phyloP scores from a whole-genome alignment of 371 early-diverging fungal genomes.

The Mortierella polycephala region DNA sequence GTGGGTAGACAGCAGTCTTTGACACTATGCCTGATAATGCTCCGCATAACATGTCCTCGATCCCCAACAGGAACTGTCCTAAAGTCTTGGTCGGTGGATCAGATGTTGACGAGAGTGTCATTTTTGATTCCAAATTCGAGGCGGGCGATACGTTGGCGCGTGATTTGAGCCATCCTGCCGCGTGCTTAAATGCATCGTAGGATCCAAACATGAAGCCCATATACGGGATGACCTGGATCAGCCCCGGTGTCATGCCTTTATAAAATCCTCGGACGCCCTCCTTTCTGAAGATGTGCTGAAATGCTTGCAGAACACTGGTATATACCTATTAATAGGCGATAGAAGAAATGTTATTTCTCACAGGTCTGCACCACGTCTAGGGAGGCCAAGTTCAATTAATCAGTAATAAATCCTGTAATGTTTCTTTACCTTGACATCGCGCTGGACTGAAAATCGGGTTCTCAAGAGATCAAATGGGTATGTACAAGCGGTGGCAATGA shows the following conservation, averaged over 20 bases:
- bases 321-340: conserved; percentile 59
- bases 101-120: conserved; percentile 5
- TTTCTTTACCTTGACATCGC: conserved; percentile 58
- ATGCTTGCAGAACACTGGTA: conserved; percentile 68
- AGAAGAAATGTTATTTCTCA: too few relatives aligned
- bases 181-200: conserved; percentile 69
- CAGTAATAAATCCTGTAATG: not conserved
- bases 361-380: too few relatives aligned
- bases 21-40: conserved; percentile 83
- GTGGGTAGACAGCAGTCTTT: conserved; percentile 88
- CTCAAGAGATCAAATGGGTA: conserved; percentile 96
- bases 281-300: conserved; percentile 65
- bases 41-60: conserved; percentile 79
- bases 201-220: conserved; percentile 87
- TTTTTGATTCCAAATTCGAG: conserved; percentile 3
- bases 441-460: conserved; percentile 91
- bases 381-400: too few relatives aligned
- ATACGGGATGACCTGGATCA: conserved; percentile 91
- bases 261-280: conserved; percentile 91
- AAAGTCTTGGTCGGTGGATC: conserved; percentile 1
- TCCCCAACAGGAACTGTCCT: conserved; percentile 24
- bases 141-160: not conserved
- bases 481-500: conserved; percentile 78
- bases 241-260: conserved; percentile 81
- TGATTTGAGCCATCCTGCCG: conserved; percentile 46